Evolutionary conservation across 2,329 filamentous ascomycete species (phyloP).

Genomic region (Didymella pinodella): DNA sequence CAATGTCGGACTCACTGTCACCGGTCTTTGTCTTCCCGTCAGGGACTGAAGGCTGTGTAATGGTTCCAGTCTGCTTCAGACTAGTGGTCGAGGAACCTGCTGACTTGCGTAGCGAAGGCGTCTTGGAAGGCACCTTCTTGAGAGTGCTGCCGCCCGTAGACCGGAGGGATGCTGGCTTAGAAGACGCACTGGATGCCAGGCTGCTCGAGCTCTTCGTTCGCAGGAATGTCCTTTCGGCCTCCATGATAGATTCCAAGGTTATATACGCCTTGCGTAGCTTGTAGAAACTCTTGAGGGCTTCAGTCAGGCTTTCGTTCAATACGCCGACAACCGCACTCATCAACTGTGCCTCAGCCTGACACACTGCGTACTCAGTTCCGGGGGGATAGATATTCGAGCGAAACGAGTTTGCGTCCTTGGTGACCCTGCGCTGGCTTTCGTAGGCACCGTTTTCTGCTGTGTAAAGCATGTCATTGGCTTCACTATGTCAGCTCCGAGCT

Average conservation of each 20-base stretch:
- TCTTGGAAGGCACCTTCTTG: conserved; percentile 22
- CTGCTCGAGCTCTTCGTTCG: conserved; percentile 47
- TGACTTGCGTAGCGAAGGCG: conserved; percentile 24
- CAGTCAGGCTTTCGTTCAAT: conserved; percentile 89
- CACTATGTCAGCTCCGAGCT: conserved; percentile 16
- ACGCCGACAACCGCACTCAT: conserved; percentile 90
- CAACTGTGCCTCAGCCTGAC: conserved; percentile 83
- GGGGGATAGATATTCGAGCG: conserved; percentile 75
- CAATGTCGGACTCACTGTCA: conserved; percentile 50
- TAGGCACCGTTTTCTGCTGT: conserved; percentile 80
- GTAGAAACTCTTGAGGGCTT: conserved; percentile 90
- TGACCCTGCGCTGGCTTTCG: conserved; percentile 77
- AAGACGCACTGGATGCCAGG: conserved; percentile 31
- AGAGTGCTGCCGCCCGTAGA: conserved; percentile 24
- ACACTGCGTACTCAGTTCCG: conserved; percentile 86
- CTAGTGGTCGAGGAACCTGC: conserved; percentile 30
- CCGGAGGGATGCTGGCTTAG: conserved; percentile 35
- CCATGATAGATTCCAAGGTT: conserved; percentile 79
- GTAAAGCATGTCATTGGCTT: conserved; percentile 73
- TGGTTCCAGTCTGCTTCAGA: conserved; percentile 22
- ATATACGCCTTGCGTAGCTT: conserved; percentile 89
- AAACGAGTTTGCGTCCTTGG: conserved; percentile 67
- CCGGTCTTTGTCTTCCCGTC: conserved; percentile 26
- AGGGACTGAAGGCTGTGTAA: background rate
- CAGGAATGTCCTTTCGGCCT: conserved; percentile 72